phyloP scores from a whole-genome alignment of 2,329 filamentous ascomycete species.

The Epichloe hybrida region DNA sequence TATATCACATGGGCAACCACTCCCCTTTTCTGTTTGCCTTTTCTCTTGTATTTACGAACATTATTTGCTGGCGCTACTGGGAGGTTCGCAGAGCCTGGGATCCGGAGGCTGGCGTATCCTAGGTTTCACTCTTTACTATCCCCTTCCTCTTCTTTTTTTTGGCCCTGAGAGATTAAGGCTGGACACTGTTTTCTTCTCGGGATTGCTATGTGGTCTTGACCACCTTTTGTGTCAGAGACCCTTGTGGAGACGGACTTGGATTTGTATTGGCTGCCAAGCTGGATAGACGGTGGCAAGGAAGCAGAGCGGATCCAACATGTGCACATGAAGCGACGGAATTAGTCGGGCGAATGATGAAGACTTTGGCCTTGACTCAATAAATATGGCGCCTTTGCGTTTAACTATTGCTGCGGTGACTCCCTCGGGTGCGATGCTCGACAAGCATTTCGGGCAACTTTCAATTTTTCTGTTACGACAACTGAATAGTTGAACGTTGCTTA shows the following conservation, averaged over 20 bases:
- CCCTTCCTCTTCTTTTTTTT: constrained; percentile 6
- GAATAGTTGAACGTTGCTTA: no score
- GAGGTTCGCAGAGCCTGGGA: background rate
- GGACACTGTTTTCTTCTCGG: constrained; percentile 1
- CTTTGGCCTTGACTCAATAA: background rate
- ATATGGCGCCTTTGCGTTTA: background rate
- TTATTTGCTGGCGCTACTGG: constrained; percentile 3
- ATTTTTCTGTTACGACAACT: no score
- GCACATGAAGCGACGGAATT: background rate
- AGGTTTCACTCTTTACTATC: constrained; percentile 2
- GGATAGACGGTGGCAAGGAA: constrained; percentile 2
- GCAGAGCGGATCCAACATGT: background rate
- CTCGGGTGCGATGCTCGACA: no score
- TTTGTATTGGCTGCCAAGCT: constrained; percentile 6
- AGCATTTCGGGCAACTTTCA: no score
- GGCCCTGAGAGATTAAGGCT: background rate
- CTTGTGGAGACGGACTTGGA: constrained; percentile 3
- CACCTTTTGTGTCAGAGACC: background rate
- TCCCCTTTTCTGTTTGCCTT: background rate
- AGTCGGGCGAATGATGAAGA: background rate
- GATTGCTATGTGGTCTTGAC: background rate
- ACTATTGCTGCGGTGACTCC: background rate
- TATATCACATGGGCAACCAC: background rate
- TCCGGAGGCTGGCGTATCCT: constrained; percentile 2
- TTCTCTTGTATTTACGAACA: background rate